phyloP scores from a whole-genome alignment of 495 filamentous ascomycete species.

The Tuber calosporum region DNA sequence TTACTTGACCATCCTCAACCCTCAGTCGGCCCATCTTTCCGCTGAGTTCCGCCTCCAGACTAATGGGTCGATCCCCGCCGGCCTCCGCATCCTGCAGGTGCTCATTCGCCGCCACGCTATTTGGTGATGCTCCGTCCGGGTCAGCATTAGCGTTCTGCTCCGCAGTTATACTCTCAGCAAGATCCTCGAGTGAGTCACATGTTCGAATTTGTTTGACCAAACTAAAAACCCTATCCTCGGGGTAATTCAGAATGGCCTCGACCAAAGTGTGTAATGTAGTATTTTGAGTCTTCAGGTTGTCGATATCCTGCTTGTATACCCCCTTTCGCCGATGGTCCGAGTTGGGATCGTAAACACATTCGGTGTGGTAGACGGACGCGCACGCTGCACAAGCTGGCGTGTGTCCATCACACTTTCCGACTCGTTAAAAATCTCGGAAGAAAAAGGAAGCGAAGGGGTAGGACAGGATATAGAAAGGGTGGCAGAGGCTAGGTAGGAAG shows the following conservation, averaged over 20 bases:
- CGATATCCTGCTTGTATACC: conserved; percentile 90
- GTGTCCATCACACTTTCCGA: conserved; percentile 76
- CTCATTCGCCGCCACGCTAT: conserved; percentile 2
- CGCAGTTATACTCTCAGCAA: conserved; percentile 56
- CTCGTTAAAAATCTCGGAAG: conserved; percentile 9
- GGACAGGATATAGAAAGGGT: background rate
- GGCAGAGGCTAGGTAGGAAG: background rate
- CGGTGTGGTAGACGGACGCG: conserved; percentile 87
- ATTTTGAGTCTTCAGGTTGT: conserved; percentile 76
- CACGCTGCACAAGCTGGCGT: conserved; percentile 89
- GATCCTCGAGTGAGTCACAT: conserved; percentile 83
- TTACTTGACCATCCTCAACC: conserved; percentile 79
- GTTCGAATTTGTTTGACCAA: conserved; percentile 81
- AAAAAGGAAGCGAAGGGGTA: conserved; percentile 5
- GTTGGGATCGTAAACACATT: conserved; percentile 89
- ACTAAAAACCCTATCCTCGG: conserved; percentile 71
- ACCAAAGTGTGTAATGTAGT: conserved; percentile 86
- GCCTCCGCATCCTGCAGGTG: conserved; percentile 39
- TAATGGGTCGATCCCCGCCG: conserved; percentile 47
- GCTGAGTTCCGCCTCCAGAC: conserved; percentile 78
- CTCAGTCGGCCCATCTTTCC: conserved; percentile 88
- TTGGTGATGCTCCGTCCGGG: conserved; percentile 41
- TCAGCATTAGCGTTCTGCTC: conserved; percentile 33
- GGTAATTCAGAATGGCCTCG: conserved; percentile 83
- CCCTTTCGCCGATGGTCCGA: conserved; percentile 94